A percentile compares a stretch with the other conserved stretches of the same genome.
Evolutionary conservation across 164 flowering plant species (phyloP).

Genomic region (Chimonanthus praecox): DNA sequence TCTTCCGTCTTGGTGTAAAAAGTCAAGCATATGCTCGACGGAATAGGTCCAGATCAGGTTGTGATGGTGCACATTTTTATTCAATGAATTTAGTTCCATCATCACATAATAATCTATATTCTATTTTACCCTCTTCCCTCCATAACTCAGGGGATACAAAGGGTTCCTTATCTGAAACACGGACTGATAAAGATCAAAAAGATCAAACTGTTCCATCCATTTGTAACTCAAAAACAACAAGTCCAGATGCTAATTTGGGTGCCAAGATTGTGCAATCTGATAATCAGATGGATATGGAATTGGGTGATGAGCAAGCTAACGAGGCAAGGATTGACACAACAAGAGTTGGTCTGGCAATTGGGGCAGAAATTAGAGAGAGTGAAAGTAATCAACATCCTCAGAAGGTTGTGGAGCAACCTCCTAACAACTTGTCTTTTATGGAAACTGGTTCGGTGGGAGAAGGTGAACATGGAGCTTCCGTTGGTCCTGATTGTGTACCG

Average conservation of each 20-base stretch:
- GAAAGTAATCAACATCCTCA: constrained; percentile 23
- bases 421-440: neutral
- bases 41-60: constrained; percentile 64
- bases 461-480: constrained; percentile 22
- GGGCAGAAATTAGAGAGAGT: constrained; percentile 19
- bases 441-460: constrained; percentile 19
- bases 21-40: constrained; percentile 76
- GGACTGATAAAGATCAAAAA: constrained; percentile 23
- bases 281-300: constrained; percentile 34
- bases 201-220: constrained; percentile 29
- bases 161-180: constrained; percentile 33
- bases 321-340: constrained; percentile 13
- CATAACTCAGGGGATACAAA: constrained; percentile 47
- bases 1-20: constrained; percentile 40
- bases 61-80: constrained; percentile 52
- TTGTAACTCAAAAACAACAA: constrained; percentile 31
- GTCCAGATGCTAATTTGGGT: constrained; percentile 35
- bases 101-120: constrained; percentile 47
- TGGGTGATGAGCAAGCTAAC: constrained; percentile 28
- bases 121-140: constrained; percentile 34
- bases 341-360: constrained; percentile 18
- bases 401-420: neutral
- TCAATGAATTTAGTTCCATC: constrained; percentile 40
- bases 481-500: constrained; percentile 27
- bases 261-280: constrained; percentile 27